These are phyloP conservation scores for Alternaria incomplexa DNA, from an alignment of 2,329 filamentous ascomycete species.

Conservation along the genomic window DNA sequence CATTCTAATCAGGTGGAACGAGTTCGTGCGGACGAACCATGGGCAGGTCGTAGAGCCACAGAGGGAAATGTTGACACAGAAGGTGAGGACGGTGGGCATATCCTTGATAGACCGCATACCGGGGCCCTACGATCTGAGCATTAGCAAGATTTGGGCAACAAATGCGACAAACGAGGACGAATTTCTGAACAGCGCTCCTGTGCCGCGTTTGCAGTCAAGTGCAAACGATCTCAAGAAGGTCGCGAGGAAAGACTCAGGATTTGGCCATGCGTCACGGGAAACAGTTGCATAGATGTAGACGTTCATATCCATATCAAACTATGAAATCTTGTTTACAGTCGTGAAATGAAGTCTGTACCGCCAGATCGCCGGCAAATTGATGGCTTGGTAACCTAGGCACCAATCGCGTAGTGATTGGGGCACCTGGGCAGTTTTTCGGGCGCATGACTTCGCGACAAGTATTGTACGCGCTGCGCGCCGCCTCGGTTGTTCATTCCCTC, in stretches of 20 bases:
- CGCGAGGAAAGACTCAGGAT: conserved; percentile 19
- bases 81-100: conserved; percentile 83
- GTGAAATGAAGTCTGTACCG: background rate
- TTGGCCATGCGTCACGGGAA: conserved; percentile 11
- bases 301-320: background rate
- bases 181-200: conserved; percentile 32
- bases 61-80: conserved; percentile 84
- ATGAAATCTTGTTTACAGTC: background rate
- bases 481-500: conserved; percentile 22
- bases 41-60: conserved; percentile 93
- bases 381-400: background rate
- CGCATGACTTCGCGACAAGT: conserved; percentile 22
- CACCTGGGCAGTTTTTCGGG: background rate
- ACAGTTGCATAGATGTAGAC: conserved; percentile 17
- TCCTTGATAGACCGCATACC: conserved; percentile 88
- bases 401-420: background rate
- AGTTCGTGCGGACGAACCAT: conserved; percentile 94
- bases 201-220: conserved; percentile 27
- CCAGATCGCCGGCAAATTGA: background rate
- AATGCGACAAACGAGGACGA: conserved; percentile 62
- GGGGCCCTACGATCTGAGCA: conserved; percentile 84
- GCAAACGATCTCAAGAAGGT: conserved; percentile 26
- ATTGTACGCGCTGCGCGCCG: conserved; percentile 8
- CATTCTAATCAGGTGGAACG: conserved; percentile 85
- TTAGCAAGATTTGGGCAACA: conserved; percentile 90